Conservation (phyloP, 2,329 filamentous ascomycete species). For the Fusarium sp. region DNA sequence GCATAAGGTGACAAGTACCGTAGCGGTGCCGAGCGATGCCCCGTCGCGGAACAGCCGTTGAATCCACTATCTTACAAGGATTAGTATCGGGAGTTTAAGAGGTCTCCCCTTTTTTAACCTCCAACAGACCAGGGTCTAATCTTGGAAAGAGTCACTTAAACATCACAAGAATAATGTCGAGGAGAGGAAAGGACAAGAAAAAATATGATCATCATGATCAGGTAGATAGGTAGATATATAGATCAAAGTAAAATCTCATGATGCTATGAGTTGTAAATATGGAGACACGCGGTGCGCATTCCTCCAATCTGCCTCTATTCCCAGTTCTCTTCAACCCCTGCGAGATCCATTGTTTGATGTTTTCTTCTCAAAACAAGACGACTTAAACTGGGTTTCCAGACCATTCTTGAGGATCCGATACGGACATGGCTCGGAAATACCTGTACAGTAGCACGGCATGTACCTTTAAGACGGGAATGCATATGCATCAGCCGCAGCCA, state of each 20-base stretch:
- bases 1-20: constrained; percentile 44
- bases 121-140: background rate
- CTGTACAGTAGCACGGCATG: constrained; percentile 27
- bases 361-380: constrained; percentile 22
- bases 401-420: constrained; percentile 8
- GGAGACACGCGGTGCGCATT: background rate
- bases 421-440: constrained; percentile 41
- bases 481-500: constrained; percentile 12
- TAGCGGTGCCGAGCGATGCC: constrained; percentile 40
- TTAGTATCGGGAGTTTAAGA: constrained; percentile 18
- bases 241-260: background rate
- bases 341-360: constrained; percentile 30
- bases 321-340: constrained; percentile 10
- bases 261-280: background rate
- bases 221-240: background rate
- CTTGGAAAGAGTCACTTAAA: background rate
- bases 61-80: constrained; percentile 17
- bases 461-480: constrained; percentile 2
- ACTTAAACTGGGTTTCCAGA: constrained; percentile 17
- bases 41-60: constrained; percentile 40
- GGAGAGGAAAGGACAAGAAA: background rate
- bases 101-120: constrained; percentile 15
- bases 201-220: background rate
- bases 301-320: constrained; percentile 27
- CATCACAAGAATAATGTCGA: background rate